Evolutionary conservation across 345 rosid species (phyloP), one percentile per base, ranked within the genome.

Genomic region (Mercurialis annua): DNA sequence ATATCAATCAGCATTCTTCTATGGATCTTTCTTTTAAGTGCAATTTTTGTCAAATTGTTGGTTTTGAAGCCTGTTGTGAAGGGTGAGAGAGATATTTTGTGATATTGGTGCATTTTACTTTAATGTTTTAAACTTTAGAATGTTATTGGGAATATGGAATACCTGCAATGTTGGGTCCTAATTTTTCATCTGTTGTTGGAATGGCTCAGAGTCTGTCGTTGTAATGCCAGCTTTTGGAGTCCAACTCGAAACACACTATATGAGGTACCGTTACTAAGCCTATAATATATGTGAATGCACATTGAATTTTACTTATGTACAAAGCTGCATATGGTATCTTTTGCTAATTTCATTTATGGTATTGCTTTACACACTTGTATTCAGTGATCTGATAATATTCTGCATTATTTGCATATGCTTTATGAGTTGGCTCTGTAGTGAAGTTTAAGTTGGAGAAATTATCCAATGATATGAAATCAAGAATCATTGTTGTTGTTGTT

Each of bases 191-290:
- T 65, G 49, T 67, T 78, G 29, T 51, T 71, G 67, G 80, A 78
- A 65, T 55, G 69, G 52, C 71, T 65, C 86, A 92, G 98, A 90
- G 67, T 85, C 93, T 71, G 92, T 92, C 50, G 72, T 85, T 59
- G 78, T 87, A 72, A 81, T 90, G 81, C 90, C 97, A 64, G 73
- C 84, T 68, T 86, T 89, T 67, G 97, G 91, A 58, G 81, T 90
- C 74, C 97, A 89, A 76, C 90, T 90, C 34, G 91, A 89, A 77
- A 90, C 96, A 44, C 87, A 84, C 62, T 86, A 85, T 84, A 16
- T 67, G 47, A 87, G 96, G 98, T 88, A 77, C 7, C n/a, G n/a
- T n/a, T n/a, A n/a, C n/a, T n/a, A n/a, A n/a, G n/a, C n/a, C n/a
- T n/a, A n/a, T n/a, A n/a, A n/a, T 36, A 9, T 3, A 36, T 36